A percentile compares a stretch with the other conserved stretches of the same genome.
phyloP scores from a whole-genome alignment of 495 filamentous ascomycete genomes.

The Daldinia bambusicola region DNA sequence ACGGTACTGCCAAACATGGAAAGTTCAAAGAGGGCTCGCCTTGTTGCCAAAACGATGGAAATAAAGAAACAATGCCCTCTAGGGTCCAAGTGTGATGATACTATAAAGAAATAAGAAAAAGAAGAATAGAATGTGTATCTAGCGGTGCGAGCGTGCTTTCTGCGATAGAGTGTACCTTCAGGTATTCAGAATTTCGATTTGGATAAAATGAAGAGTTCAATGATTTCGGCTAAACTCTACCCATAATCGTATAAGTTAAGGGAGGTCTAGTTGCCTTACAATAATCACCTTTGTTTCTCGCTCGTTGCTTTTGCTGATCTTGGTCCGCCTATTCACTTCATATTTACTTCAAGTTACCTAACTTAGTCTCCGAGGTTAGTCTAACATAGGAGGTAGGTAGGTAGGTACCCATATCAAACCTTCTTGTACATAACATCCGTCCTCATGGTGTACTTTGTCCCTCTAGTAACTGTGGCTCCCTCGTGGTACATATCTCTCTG shows the following conservation, averaged over 20 bases:
- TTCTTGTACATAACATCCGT: constrained; percentile 77
- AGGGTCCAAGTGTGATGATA: neutral
- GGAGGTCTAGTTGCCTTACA: too few species aligned
- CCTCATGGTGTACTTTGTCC: constrained; percentile 79
- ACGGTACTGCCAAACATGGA: constrained; percentile 10
- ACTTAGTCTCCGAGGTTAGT: neutral
- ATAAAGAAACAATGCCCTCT: neutral
- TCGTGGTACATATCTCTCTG: constrained; percentile 72
- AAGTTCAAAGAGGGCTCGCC: constrained; percentile 9
- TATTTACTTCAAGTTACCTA: neutral
- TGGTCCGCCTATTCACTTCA: neutral
- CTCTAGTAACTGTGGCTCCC: constrained; percentile 73
- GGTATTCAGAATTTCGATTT: too few species aligned
- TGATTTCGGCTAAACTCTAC: too few species aligned
- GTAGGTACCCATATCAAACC: neutral
- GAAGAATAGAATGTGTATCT: neutral
- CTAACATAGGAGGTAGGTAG: too few species aligned
- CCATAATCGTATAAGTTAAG: neutral
- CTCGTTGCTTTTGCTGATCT: neutral
- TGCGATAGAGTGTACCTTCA: too few species aligned
- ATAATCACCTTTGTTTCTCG: neutral
- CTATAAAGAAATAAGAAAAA: neutral
- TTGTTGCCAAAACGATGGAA: neutral
- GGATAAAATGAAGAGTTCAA: too few species aligned
- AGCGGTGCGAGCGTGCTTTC: too few species aligned